Percentiles rank a stretch among this genome's conserved stretches.
Evolutionary conservation across 2,329 filamentous ascomycete genomes (phyloP).

Genomic region (Zymoseptoria passerinii): DNA sequence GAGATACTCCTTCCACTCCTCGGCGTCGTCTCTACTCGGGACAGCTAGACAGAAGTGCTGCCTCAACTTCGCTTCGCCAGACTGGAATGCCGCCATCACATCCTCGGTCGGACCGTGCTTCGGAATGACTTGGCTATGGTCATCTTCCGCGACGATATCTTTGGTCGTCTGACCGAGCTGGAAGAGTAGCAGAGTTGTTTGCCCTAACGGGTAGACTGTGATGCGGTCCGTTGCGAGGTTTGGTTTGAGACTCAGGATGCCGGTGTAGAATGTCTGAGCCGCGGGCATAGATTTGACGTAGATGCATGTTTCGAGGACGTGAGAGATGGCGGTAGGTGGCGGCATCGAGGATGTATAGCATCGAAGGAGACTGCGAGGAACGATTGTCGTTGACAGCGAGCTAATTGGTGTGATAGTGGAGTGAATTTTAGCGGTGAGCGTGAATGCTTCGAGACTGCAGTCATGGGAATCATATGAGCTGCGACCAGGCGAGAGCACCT

Average conservation of each 20-base stretch:
- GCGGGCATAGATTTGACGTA: slow-evolving; percentile 6
- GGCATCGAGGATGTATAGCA: background rate
- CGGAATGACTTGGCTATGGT: slow-evolving; percentile 4
- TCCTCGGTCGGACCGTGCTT: slow-evolving; percentile 5
- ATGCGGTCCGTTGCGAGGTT: slow-evolving; percentile 6
- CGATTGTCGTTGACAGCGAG: background rate
- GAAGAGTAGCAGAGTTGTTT: slow-evolving; percentile 9
- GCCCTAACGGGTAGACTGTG: slow-evolving; percentile 6
- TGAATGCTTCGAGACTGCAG: background rate
- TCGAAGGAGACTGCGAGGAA: background rate
- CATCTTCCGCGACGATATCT: slow-evolving; percentile 1
- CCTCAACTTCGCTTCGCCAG: slow-evolving; percentile 2
- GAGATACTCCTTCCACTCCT: slow-evolving; percentile 6
- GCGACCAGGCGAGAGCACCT: background rate
- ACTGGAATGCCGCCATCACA: slow-evolving; percentile 1
- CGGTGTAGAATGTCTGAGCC: slow-evolving; percentile 6
- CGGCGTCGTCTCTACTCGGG: slow-evolving; percentile 3
- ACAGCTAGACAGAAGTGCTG: slow-evolving; percentile 11
- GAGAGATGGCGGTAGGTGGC: slow-evolving; percentile 6
- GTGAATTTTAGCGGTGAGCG: background rate
- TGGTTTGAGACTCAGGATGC: slow-evolving; percentile 5
- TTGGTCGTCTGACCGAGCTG: slow-evolving; percentile 4
- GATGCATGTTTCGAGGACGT: slow-evolving; percentile 10
- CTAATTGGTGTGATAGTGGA: background rate
- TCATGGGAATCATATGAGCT: background rate